phyloP scores from a whole-genome alignment of 2,329 filamentous ascomycete species.

The Diplodia sapinea region DNA sequence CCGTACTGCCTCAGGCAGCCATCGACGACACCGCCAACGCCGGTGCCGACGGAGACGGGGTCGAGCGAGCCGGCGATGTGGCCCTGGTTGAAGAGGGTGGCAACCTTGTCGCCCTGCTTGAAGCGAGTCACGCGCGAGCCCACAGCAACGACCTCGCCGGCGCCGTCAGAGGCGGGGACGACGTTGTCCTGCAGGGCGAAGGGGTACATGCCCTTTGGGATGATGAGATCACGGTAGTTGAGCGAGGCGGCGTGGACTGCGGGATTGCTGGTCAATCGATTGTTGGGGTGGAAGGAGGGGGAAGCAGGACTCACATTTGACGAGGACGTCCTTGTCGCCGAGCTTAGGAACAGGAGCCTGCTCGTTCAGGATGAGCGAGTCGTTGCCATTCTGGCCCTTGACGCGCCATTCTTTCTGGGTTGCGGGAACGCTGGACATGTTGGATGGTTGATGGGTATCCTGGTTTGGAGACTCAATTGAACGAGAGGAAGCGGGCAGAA shows the following conservation, averaged over 20 bases:
- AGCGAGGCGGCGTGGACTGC: conserved; percentile 55
- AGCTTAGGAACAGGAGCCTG: conserved; percentile 62
- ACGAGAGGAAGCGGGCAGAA: neutral
- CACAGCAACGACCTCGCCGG: conserved; percentile 58
- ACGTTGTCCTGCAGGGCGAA: conserved; percentile 50
- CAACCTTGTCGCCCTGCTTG: conserved; percentile 63
- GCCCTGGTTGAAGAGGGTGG: conserved; percentile 67
- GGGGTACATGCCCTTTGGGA: conserved; percentile 47
- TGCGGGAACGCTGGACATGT: conserved; percentile 41
- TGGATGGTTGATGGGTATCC: conserved; percentile 1
- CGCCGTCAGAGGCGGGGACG: conserved; percentile 59
- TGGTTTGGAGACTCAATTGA: neutral
- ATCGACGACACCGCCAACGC: conserved; percentile 71
- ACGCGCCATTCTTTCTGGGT: conserved; percentile 65
- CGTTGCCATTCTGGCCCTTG: conserved; percentile 61
- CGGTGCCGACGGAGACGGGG: conserved; percentile 52
- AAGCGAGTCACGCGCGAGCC: conserved; percentile 63
- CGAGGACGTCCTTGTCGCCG: conserved; percentile 73
- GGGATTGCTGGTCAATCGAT: neutral
- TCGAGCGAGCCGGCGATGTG: conserved; percentile 60
- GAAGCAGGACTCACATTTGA: conserved; percentile 59
- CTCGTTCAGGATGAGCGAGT: conserved; percentile 63
- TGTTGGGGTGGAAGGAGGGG: neutral
- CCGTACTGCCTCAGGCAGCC: conserved; percentile 72
- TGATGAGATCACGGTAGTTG: conserved; percentile 58